Evolutionary conservation across 2,329 filamentous ascomycete species (phyloP), one percentile per base, ranked within the genome.

Genomic region (Fonsecaea monophora): DNA sequence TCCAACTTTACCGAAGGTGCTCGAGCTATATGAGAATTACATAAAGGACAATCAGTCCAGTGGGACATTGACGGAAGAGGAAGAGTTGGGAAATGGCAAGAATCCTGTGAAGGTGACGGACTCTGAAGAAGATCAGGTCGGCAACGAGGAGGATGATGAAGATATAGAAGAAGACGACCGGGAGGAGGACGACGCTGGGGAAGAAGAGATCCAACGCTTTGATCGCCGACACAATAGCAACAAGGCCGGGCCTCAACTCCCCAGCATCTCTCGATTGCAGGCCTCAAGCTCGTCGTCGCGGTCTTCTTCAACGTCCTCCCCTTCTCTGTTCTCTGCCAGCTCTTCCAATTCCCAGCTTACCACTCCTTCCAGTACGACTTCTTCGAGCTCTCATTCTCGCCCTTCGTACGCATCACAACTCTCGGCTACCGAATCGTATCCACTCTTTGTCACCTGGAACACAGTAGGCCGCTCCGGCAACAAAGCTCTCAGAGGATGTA

Each of bases 371-470:
- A 83, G 85, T 30, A 77, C 78, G 10, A 80, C 80, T 56, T 84
- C 84, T 5, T 82, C 83, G 6, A 74, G 53, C 82, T 83, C 57
- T 8, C 82, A 82, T 5, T 5, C 59, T 15, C 80, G 82, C n/a
- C 79, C 79, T 62, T 75, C 82, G 65, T 76, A 78, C 73, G 66
- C 62, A 54, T 75, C 71, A 63, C 73, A 73, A 53, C 76, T 75
- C 67, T 74, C 74, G 70, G 67, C 71, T 70, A 72, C 68, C 75
- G 78, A 72, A 65, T 84, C 86, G 50, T 87, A 89, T 69, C 94
- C 94, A 0, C 85, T 98, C 45, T 98, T 98, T 77, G 92, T 99
- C 55, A 97, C 94, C 7, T 98, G 94, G 94, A 96, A 97, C 81
- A 92, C 87, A 0, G 73, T 92, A 62, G 87, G 86, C 7, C 78